These are phyloP conservation scores for Protea cynaroides DNA, from an alignment of 164 flowering plant genomes.

Conservation along the genomic window DNA sequence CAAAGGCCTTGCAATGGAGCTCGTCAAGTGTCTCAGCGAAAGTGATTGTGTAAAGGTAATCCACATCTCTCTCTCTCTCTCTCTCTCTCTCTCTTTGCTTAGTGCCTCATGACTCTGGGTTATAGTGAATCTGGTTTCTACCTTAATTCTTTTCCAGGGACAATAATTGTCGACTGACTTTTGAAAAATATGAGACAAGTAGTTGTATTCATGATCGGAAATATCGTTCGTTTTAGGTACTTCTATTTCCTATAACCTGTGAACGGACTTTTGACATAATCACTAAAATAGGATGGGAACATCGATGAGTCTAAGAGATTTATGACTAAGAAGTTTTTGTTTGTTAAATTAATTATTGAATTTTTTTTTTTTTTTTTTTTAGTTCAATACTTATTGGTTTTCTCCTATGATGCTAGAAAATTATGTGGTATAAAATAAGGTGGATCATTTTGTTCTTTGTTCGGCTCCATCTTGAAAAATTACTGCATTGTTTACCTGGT, in stretches of 20 bases:
- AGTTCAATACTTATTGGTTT: not conserved
- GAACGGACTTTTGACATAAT: no score
- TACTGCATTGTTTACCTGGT: not conserved
- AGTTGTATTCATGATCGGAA: not conserved
- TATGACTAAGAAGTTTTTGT: no score
- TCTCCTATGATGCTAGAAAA: not conserved
- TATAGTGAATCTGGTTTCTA: no score
- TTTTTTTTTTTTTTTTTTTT: not conserved
- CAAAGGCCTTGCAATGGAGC: conserved; percentile 77
- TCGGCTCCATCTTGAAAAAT: not conserved
- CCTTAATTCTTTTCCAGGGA: no score
- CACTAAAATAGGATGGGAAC: no score
- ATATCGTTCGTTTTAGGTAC: not conserved
- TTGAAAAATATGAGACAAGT: not conserved
- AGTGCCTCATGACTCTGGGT: no score
- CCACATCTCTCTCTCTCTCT: no score
- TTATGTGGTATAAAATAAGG: not conserved
- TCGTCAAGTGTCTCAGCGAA: conserved; percentile 86
- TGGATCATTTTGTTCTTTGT: not conserved
- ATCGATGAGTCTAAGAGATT: no score
- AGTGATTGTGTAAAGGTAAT: conserved; percentile 71
- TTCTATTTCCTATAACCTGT: no score
- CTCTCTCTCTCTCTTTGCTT: no score
- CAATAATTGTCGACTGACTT: no score
- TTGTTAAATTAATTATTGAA: not conserved